Evolutionary conservation across 768 basidiomycete genomes (phyloP), one percentile per base, ranked within the genome.

Genomic region (Ramaria sp.): DNA sequence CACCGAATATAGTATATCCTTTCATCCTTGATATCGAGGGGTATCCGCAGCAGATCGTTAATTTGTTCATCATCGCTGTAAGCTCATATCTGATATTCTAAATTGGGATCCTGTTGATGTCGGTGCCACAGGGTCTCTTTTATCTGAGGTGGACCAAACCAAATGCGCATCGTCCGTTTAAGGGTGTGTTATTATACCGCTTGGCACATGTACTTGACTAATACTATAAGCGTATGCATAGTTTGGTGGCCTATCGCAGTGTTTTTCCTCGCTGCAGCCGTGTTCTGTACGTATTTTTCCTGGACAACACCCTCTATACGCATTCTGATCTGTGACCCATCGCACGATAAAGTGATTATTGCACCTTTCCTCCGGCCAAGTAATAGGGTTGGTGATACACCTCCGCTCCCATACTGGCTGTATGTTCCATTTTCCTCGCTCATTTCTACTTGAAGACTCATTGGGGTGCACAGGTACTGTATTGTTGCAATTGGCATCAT

Each of bases 1-100:
- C 81, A 0, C 72, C 75, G 2, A 59, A 65, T 3, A 73, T 82
- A 10, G 81, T 72, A 0, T 83, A 82, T 62, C 80, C 81, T 0
- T 83, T 83, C 59, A 83, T 83, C 53, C 70, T 83, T 3, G 80
- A 83, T 54, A 71, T 83, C 12, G 71, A 71, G 64, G 79, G 73
- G 34, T 74, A 82, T 61, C 78, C 82, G 1, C 57, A 42, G 30
- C 80, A 82, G 57, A 79, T 83, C 33, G 75, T 83, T 62, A 76
- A 78, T 58, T 63, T 82, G 4, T 79, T 81, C 62, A 72, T 82
- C 48, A 72, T 81, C 37, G 34, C 76, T n/a, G 80, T 81, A 59
- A n/a, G 78, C 67, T 0, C 11, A 38, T 22, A 2, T 3, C 10
- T n/a, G 20, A 20, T 31, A 0, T 57, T 6, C 7, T 5, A 37